Evolutionary conservation across 169 alveolate genomes (phyloP), one percentile per base, ranked within the genome.

Genomic region (Eimeria brunetti): DNA sequence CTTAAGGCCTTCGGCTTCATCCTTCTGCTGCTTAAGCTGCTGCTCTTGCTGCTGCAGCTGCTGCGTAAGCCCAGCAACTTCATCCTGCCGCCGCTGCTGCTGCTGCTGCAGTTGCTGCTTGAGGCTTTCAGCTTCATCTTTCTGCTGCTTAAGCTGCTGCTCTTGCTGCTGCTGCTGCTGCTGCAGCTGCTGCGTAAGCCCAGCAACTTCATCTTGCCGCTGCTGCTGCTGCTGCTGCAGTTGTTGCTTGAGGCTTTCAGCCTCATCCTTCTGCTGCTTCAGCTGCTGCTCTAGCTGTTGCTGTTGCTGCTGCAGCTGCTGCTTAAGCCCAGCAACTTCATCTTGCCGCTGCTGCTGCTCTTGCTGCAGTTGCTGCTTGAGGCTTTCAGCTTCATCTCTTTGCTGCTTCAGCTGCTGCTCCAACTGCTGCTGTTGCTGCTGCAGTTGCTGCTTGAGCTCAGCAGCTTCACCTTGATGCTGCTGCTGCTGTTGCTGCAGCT

Each of bases 1-100:
- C 88, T 78, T 78, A 27, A 78, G 41, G 64, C 24, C 67, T 7
- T 16, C 60, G 4, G 24, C 38, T 46, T 78, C 67, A 1, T 14
- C 73, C 2, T 27, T 14, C 73, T 62, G 73, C 30, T 73, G 83
- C 51, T 62, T 12, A 22, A 24, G 73, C 73, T 24, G 73, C 73
- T 73, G 83, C 83, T 73, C 53, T 53, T 73, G 83, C 36, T 73
- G 83, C 83, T 73, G 83, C 73, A 62, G 73, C 27, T 62, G 73
- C 73, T 62, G 73, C 73, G 22, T 62, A 22, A 62, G 73, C 12
- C 38, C 9, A 12, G 12, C 38, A 24, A 22, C 38, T n/a, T 62
- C 73, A 8, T 62, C 73, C n/a, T 73, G 56, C 83, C 18, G 56
- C 83, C 36, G 83, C 51, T 73, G 36, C 51, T 24, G 83, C 83